Evolutionary conservation across 129 eudicot genomes (phyloP).

Genomic region (Chrysanthemum makinoi): DNA sequence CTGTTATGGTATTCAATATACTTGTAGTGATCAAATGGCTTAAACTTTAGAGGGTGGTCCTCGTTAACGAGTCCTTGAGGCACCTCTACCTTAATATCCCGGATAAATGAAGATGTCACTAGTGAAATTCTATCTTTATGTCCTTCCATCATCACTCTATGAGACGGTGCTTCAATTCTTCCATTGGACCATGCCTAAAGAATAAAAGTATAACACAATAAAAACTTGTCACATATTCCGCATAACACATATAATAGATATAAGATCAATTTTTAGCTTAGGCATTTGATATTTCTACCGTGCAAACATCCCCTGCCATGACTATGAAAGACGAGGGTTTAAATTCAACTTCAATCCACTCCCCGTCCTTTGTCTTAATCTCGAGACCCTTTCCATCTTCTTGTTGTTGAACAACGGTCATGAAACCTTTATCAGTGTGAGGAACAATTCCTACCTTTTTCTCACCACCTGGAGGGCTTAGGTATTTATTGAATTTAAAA

Average conservation of each 20-base stretch:
- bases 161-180: conserved; percentile 13
- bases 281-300: conserved; percentile 18
- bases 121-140: background rate
- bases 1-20: background rate
- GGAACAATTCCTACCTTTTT: conserved; percentile 31
- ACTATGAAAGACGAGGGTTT: conserved; percentile 41
- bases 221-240: background rate
- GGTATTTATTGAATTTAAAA: conserved; percentile 33
- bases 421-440: conserved; percentile 47
- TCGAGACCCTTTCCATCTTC: conserved; percentile 40
- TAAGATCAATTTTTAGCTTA: too few species aligned
- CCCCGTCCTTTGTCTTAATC: conserved; percentile 35
- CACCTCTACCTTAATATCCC: background rate
- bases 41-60: conserved; percentile 1
- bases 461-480: conserved; percentile 26
- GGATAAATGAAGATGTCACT: background rate
- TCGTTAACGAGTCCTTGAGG: conserved; percentile 14
- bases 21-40: background rate
- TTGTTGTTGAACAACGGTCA: conserved; percentile 42
- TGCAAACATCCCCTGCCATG: conserved; percentile 52
- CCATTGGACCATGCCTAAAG: conserved; percentile 18
- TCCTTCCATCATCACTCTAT: conserved; percentile 1
- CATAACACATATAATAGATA: too few species aligned
- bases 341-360: conserved; percentile 48
- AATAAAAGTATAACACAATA: background rate